Conservation (phyloP, 1,139 yeast genomes). For the Saccharomyces hybrid region DNA sequence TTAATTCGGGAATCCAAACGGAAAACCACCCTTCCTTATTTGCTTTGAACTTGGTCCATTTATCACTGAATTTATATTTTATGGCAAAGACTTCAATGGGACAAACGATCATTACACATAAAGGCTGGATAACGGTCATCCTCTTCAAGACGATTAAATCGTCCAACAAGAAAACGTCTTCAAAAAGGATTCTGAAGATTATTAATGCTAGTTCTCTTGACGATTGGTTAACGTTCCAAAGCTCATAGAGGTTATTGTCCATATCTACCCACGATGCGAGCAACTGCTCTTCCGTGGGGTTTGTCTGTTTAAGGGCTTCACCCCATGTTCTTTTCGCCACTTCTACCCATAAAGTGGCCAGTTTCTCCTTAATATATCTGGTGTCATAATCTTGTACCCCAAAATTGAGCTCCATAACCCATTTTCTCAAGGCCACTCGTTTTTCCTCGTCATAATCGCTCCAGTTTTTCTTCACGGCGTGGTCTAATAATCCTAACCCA, state of each 20-base stretch:
- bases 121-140: slow-evolving; percentile 67
- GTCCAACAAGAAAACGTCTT: slow-evolving; percentile 86
- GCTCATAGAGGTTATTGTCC: slow-evolving; percentile 66
- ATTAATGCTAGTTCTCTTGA: slow-evolving; percentile 71
- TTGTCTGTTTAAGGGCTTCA: slow-evolving; percentile 35
- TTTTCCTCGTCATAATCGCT: slow-evolving; percentile 54
- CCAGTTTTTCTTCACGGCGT: slow-evolving; percentile 56
- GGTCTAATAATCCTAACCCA: slow-evolving; percentile 74
- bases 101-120: slow-evolving; percentile 75
- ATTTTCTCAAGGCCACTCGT: slow-evolving; percentile 61
- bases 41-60: slow-evolving; percentile 52
- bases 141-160: slow-evolving; percentile 85
- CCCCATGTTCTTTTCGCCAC: slow-evolving; percentile 96
- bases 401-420: slow-evolving; percentile 74
- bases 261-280: slow-evolving; percentile 80
- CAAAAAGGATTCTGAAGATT: slow-evolving; percentile 78
- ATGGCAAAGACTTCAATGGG: slow-evolving; percentile 57
- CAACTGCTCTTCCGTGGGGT: slow-evolving; percentile 38
- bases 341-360: slow-evolving; percentile 86
- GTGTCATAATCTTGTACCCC: slow-evolving; percentile 64
- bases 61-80: slow-evolving; percentile 66
- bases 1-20: slow-evolving; percentile 61
- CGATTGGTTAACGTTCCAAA: slow-evolving; percentile 63
- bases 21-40: slow-evolving; percentile 81
- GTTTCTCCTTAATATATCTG: slow-evolving; percentile 79